A percentile compares a stretch with the other conserved stretches of the same genome.
These are phyloP conservation scores for Lunasporangiospora selenospora DNA, from an alignment of 192 early-diverging fungal genomes.

Conservation along the genomic window DNA sequence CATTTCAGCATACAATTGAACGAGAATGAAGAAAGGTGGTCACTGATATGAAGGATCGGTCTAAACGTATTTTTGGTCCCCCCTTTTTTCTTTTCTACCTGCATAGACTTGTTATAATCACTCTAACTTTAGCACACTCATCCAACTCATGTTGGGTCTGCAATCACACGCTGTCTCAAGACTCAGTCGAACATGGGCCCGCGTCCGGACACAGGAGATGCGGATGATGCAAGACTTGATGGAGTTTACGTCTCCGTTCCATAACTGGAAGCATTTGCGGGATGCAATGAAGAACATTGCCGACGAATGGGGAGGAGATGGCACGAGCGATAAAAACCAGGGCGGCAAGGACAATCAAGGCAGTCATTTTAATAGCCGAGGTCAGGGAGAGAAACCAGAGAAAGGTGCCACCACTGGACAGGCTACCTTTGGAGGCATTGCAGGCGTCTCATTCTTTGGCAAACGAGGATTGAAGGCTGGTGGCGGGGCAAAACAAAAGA, in stretches of 20 bases:
- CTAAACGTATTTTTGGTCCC: too few species aligned
- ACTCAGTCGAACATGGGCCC: constrained; percentile 61
- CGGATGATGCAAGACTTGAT: constrained; percentile 55
- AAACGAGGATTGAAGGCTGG: too few species aligned
- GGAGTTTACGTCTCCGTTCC: constrained; percentile 58
- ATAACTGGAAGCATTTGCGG: constrained; percentile 64
- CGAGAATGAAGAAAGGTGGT: too few species aligned
- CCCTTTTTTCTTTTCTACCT: background rate
- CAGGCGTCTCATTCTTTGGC: too few species aligned
- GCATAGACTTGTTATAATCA: constrained; percentile 61
- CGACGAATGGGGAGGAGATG: constrained; percentile 53
- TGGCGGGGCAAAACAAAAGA: too few species aligned
- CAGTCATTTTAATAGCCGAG: background rate
- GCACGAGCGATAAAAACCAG: constrained; percentile 2
- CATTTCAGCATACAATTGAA: background rate
- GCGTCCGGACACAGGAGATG: constrained; percentile 49
- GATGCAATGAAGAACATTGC: constrained; percentile 60
- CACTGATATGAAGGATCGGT: too few species aligned
- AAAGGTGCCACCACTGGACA: too few species aligned
- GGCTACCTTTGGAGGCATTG: too few species aligned
- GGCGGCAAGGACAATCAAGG: constrained; percentile 2
- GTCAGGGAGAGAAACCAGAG: constrained; percentile 1
- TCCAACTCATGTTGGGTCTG: constrained; percentile 65
- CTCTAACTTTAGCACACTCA: constrained; percentile 65
- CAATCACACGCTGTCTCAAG: constrained; percentile 62